Conservation (phyloP, 768 basidiomycete species). For the Boletus reticulatus region DNA sequence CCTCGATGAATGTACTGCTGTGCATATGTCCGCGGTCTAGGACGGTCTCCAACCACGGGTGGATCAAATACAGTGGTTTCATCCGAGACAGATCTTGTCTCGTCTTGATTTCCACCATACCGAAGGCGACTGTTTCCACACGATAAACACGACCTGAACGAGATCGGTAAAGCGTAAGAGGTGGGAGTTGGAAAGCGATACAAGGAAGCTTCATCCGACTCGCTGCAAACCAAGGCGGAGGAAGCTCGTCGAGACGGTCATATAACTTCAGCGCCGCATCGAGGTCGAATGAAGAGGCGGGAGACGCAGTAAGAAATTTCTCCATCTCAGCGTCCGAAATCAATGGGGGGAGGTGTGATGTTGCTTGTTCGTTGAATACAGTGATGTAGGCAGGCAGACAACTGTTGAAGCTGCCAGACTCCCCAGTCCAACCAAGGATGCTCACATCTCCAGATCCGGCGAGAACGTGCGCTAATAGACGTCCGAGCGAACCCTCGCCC, state of each 20-base stretch:
- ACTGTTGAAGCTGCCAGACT: neutral
- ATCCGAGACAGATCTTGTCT: neutral
- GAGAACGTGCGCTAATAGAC: neutral
- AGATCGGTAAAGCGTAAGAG: neutral
- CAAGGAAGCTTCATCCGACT: neutral
- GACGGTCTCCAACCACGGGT: slow-evolving; percentile 4
- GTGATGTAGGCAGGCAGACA: neutral
- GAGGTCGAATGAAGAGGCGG: neutral
- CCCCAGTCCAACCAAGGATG: neutral
- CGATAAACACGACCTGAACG: neutral
- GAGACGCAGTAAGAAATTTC: neutral
- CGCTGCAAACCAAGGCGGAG: neutral
- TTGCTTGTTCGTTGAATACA: neutral
- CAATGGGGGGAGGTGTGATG: neutral
- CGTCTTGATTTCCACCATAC: neutral
- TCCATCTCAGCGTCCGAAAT: neutral
- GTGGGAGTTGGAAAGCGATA: neutral
- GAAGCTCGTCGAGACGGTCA: neutral
- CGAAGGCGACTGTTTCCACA: neutral
- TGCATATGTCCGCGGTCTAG: neutral
- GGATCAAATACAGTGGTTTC: neutral
- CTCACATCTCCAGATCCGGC: neutral
- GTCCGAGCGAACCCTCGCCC: neutral
- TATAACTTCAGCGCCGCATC: neutral
- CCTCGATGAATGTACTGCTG: neutral